phyloP scores from a whole-genome alignment of 2,329 filamentous ascomycete species.

The Teratosphaeria viscida region DNA sequence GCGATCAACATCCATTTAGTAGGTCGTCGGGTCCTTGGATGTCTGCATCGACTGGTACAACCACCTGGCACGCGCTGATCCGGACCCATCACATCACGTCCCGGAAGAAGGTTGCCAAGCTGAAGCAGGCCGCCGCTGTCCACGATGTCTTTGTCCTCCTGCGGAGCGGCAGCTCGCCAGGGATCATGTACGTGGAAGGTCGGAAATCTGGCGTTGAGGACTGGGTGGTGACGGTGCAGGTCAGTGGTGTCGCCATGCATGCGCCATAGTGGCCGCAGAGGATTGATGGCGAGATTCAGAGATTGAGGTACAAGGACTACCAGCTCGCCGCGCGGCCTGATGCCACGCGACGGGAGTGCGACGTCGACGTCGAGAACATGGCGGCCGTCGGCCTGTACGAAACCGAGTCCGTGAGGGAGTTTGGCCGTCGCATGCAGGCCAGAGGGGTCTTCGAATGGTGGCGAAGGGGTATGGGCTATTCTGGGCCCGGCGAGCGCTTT shows the following conservation, averaged over 20 bases:
- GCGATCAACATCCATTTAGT: background rate
- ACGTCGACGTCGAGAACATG: background rate
- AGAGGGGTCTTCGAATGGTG: slow-evolving; percentile 55
- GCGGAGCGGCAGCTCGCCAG: slow-evolving; percentile 57
- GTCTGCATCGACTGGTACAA: background rate
- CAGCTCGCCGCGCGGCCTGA: slow-evolving; percentile 50
- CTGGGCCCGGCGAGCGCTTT: slow-evolving; percentile 11
- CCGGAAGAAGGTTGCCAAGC: slow-evolving; percentile 57
- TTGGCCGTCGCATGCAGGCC: slow-evolving; percentile 50
- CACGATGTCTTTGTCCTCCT: slow-evolving; percentile 54
- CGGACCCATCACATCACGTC: slow-evolving; percentile 75
- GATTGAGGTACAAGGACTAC: slow-evolving; percentile 62
- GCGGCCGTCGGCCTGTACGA: slow-evolving; percentile 39
- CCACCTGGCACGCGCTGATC: slow-evolving; percentile 49
- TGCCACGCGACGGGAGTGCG: slow-evolving; percentile 14
- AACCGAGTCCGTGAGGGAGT: slow-evolving; percentile 53
- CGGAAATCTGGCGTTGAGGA: slow-evolving; percentile 44
- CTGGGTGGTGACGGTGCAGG: slow-evolving; percentile 57
- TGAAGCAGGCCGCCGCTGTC: slow-evolving; percentile 54
- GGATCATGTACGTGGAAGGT: slow-evolving; percentile 69
- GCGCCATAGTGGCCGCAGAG: background rate
- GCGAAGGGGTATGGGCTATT: slow-evolving; percentile 55
- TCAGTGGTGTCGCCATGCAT: slow-evolving; percentile 10
- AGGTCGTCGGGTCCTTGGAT: background rate
- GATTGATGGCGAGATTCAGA: slow-evolving; percentile 12